A percentile compares a stretch with the other conserved stretches of the same genome.
Evolutionary conservation across 2,329 filamentous ascomycete genomes (phyloP).

Genomic region (Curvularia spicifera): DNA sequence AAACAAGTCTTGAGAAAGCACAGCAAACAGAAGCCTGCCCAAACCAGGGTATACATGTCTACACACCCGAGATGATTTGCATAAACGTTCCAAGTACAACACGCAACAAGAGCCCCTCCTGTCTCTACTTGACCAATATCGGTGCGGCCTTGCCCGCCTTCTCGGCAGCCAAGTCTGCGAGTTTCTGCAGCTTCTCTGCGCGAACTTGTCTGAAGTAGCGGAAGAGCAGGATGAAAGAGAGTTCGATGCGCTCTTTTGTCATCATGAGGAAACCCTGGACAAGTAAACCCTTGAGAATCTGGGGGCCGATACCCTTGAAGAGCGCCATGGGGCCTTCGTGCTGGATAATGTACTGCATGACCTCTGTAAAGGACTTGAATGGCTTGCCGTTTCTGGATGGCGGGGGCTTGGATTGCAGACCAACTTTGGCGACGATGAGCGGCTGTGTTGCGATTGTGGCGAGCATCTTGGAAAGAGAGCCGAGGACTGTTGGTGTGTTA

Average conservation of each 20-base stretch:
- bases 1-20: not conserved
- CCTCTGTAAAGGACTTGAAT: constrained; percentile 91
- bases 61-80: constrained; percentile 13
- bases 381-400: constrained; percentile 83
- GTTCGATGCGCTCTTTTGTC: constrained; percentile 95
- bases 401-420: constrained; percentile 90
- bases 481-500: constrained; percentile 68
- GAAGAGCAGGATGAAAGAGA: constrained; percentile 85
- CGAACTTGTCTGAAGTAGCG: constrained; percentile 77
- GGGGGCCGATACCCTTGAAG: constrained; percentile 96
- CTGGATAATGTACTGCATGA: constrained; percentile 91
- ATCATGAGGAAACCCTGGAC: constrained; percentile 99
- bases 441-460: constrained; percentile 94
- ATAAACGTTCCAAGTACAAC: constrained; percentile 3
- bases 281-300: constrained; percentile 88
- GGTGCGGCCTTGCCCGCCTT: constrained; percentile 53
- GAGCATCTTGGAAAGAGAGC: constrained; percentile 88
- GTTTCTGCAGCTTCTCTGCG: constrained; percentile 71
- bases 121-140: constrained; percentile 39
- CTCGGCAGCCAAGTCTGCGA: constrained; percentile 67
- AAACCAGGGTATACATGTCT: constrained; percentile 10
- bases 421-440: constrained; percentile 96
- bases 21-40: not conserved
- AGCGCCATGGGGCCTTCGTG: constrained; percentile 83
- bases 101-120: not conserved